Evolutionary conservation across 2,329 filamentous ascomycete species (phyloP).

Genomic region (Tolypocladium cylindrosporum): DNA sequence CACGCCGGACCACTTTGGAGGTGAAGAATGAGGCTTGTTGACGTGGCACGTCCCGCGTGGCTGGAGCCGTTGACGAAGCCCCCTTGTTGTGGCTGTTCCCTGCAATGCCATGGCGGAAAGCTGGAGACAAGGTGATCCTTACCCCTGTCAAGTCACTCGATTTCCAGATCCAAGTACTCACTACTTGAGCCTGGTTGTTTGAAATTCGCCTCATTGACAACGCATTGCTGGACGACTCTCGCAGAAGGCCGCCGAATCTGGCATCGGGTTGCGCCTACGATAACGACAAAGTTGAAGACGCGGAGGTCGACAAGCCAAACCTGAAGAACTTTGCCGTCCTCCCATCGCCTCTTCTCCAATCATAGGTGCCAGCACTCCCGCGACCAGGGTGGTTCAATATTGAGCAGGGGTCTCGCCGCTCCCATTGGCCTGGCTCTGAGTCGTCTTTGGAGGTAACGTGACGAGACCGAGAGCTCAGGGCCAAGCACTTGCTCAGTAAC

Average conservation of each 20-base stretch:
- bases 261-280: background rate
- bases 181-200: constrained; percentile 9
- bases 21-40: constrained; percentile 28
- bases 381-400: too few relatives aligned
- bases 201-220: background rate
- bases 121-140: background rate
- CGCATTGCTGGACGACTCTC: background rate
- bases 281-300: too few relatives aligned
- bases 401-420: background rate
- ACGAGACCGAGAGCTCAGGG: background rate
- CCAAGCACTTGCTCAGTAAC: background rate
- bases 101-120: background rate
- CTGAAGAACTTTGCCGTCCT: background rate
- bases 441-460: background rate
- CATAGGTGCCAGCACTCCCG: background rate
- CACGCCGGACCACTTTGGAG: constrained; percentile 16
- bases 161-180: constrained; percentile 15
- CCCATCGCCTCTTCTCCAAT: background rate
- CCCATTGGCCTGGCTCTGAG: background rate
- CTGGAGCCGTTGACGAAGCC: constrained; percentile 14
- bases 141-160: constrained; percentile 19
- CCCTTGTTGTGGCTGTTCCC: constrained; percentile 9
- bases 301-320: background rate
- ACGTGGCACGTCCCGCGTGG: constrained; percentile 31
- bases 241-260: background rate